A percentile compares a stretch with the other conserved stretches of the same genome.
phyloP scores from a whole-genome alignment of 306 rosid species.

The barrel medic (Medicago truncatula) region DNA sequence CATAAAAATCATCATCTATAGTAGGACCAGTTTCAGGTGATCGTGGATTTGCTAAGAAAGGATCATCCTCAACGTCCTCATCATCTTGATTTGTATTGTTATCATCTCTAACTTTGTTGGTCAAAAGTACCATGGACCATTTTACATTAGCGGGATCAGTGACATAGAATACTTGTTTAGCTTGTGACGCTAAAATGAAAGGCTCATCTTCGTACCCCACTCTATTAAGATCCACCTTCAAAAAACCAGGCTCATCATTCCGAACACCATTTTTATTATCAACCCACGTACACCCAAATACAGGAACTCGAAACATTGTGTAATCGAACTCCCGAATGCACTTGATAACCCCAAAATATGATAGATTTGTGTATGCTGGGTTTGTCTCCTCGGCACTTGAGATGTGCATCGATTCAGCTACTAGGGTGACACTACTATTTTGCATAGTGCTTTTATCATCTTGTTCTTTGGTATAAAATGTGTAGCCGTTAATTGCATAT shows the following conservation, averaged over 20 bases:
- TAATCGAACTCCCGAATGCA: neutral
- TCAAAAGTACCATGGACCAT: neutral
- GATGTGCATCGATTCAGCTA: neutral
- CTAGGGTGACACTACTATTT: neutral
- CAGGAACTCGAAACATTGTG: neutral
- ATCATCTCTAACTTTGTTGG: neutral
- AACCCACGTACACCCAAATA: neutral
- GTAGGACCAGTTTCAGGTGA: neutral
- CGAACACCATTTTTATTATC: neutral
- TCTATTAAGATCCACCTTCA: slow-evolving; percentile 1
- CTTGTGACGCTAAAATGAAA: neutral
- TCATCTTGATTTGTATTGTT: neutral
- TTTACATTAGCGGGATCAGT: neutral
- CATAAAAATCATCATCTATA: neutral
- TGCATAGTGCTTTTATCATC: neutral
- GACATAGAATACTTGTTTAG: neutral
- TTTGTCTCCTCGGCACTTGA: neutral
- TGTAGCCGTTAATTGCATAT: neutral
- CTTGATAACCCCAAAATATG: neutral
- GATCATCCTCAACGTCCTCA: neutral
- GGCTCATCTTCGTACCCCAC: neutral
- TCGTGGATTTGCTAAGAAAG: neutral
- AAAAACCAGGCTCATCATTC: neutral
- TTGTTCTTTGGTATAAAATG: slow-evolving; percentile 1
- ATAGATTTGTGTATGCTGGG: neutral